Evolutionary conservation across 805 yeast genomes (phyloP).

Genomic region (Saccharomycopsis vini): DNA sequence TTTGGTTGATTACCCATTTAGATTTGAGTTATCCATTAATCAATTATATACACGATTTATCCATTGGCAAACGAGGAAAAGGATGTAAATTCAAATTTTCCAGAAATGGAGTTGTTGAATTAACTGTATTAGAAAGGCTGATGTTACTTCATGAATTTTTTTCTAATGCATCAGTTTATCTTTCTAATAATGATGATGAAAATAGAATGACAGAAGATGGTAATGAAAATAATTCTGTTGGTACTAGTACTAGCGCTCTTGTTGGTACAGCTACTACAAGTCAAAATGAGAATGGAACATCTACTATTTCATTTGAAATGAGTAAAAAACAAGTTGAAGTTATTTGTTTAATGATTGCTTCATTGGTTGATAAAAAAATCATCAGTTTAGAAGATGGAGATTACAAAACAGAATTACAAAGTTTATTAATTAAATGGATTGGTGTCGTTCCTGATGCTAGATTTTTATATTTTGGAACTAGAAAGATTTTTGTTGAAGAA

Average conservation of each 20-base stretch:
- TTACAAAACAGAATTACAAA: conserved; percentile 38
- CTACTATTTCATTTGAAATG: background rate
- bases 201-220: too few species aligned
- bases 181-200: too few species aligned
- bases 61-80: conserved; percentile 47
- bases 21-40: conserved; percentile 47
- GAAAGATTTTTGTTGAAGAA: too few species aligned
- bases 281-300: background rate
- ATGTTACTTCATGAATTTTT: conserved; percentile 67
- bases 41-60: conserved; percentile 54
- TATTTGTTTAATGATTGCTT: conserved; percentile 55
- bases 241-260: background rate
- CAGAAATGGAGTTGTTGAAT: conserved; percentile 43
- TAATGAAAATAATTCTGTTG: conserved; percentile 12
- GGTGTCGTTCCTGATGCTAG: conserved; percentile 56
- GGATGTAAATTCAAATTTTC: conserved; percentile 30
- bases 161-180: conserved; percentile 40
- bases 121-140: conserved; percentile 52
- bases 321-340: conserved; percentile 21
- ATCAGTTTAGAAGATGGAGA: conserved; percentile 38
- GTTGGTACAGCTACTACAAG: background rate
- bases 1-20: conserved; percentile 61
- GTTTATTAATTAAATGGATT: conserved; percentile 56
- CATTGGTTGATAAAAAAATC: conserved; percentile 37
- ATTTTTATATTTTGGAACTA: conserved; percentile 46